Conservation (phyloP, 2,329 filamentous ascomycete genomes). For the Cladophialophora exuberans region DNA sequence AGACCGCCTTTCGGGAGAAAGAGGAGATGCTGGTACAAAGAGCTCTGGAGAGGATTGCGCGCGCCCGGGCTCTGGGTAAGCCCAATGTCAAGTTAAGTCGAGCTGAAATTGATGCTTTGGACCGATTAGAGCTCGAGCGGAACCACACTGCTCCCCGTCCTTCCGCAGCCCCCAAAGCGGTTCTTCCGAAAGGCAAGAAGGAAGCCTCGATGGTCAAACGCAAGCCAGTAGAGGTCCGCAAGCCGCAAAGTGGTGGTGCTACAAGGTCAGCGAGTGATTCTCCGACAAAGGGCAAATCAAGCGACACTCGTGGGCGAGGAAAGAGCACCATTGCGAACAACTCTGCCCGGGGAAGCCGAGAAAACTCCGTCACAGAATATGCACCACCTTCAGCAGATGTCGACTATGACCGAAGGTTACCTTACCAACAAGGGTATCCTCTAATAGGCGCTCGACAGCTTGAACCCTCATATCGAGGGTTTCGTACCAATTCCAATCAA, state of each 20-base stretch:
- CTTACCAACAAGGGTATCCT: conserved; percentile 51
- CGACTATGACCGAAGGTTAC: conserved; percentile 48
- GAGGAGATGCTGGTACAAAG: conserved; percentile 78
- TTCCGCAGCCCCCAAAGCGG: conserved; percentile 26
- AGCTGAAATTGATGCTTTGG: conserved; percentile 79
- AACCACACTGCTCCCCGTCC: conserved; percentile 61
- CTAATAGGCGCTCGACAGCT: conserved; percentile 38
- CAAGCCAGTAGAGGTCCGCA: conserved; percentile 33
- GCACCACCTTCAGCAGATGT: conserved; percentile 36
- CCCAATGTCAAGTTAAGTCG: conserved; percentile 78
- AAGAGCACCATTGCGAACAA: conserved; percentile 23
- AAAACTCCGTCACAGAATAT: conserved; percentile 27
- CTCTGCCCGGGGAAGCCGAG: conserved; percentile 23
- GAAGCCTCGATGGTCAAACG: conserved; percentile 28
- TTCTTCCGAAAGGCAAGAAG: conserved; percentile 37
- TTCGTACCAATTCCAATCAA: conserved; percentile 48
- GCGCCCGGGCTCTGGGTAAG: conserved; percentile 75
- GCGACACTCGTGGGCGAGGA: conserved; percentile 26
- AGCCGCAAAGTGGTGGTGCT: conserved; percentile 25
- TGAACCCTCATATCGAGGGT: conserved; percentile 43
- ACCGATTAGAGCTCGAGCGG: conserved; percentile 51
- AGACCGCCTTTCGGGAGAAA: conserved; percentile 63
- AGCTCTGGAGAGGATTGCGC: conserved; percentile 77
- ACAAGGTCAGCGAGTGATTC: conserved; percentile 28
- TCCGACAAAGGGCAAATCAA: conserved; percentile 25